Conservation (phyloP, 306 rosid species). For the Aeschynomene evenia region DNA sequence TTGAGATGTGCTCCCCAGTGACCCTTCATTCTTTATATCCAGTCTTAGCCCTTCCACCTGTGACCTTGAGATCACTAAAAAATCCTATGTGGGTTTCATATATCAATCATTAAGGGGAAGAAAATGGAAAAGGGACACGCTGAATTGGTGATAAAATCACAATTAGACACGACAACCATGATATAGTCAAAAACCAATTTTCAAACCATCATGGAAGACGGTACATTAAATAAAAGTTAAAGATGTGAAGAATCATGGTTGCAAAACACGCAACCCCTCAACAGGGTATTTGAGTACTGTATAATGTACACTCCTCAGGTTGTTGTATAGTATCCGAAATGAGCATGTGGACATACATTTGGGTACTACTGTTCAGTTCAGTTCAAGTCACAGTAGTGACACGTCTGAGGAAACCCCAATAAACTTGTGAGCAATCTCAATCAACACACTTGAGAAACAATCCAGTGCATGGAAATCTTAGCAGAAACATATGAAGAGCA, state of each 20-base stretch:
- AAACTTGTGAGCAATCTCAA: slow-evolving; percentile 18
- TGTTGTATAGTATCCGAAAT: slow-evolving; percentile 20
- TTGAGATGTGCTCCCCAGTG: neutral
- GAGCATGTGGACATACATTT: slow-evolving; percentile 20
- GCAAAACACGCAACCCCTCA: slow-evolving; percentile 29
- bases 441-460: slow-evolving; percentile 27
- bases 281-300: slow-evolving; percentile 13
- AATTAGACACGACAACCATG: slow-evolving; percentile 26
- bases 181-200: slow-evolving; percentile 17
- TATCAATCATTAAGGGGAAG: neutral
- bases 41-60: neutral
- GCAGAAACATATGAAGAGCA: slow-evolving; percentile 24
- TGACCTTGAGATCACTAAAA: neutral
- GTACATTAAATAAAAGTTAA: neutral
- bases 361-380: slow-evolving; percentile 13
- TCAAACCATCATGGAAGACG: slow-evolving; percentile 16
- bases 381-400: slow-evolving; percentile 26
- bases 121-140: neutral
- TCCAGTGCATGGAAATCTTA: slow-evolving; percentile 27
- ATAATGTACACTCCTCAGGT: slow-evolving; percentile 27
- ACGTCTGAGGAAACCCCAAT: slow-evolving; percentile 22
- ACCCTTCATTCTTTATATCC: slow-evolving; percentile 2
- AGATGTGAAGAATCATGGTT: neutral
- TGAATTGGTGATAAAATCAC: neutral
- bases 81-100: neutral